phyloP scores from a whole-genome alignment of 352 stramenopile species.

The Globisporangium uncinulatum region DNA sequence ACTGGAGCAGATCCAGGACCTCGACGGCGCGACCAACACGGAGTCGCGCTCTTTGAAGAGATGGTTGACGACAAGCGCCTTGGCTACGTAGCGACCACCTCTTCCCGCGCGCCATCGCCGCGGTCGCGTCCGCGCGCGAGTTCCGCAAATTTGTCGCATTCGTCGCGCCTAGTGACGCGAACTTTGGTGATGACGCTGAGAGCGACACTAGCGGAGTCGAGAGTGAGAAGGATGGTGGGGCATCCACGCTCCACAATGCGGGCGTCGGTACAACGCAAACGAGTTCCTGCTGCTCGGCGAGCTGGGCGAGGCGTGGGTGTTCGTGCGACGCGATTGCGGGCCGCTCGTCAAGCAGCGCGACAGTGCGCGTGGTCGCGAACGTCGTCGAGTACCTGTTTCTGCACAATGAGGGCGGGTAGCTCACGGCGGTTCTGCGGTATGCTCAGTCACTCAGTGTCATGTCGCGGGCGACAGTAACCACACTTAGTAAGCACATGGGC shows the following conservation, averaged over 20 bases:
- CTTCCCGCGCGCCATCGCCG: slow-evolving; percentile 48
- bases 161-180: slow-evolving; percentile 26
- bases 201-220: too few relatives aligned
- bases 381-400: slow-evolving; percentile 42
- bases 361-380: slow-evolving; percentile 26
- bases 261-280: slow-evolving; percentile 53
- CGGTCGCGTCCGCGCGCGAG: slow-evolving; percentile 44
- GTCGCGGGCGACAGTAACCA: too few relatives aligned
- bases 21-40: slow-evolving; percentile 22
- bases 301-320: slow-evolving; percentile 26
- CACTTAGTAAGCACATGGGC: too few relatives aligned
- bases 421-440: slow-evolving; percentile 29
- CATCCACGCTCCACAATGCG: slow-evolving; percentile 23
- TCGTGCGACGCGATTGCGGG: slow-evolving; percentile 32
- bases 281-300: slow-evolving; percentile 46
- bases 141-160: slow-evolving; percentile 38
- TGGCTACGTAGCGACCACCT: slow-evolving; percentile 22
- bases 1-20: slow-evolving; percentile 35
- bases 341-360: slow-evolving; percentile 18
- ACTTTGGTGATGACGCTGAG: slow-evolving; percentile 1
- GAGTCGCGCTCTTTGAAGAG: slow-evolving; percentile 52
- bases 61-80: slow-evolving; percentile 49
- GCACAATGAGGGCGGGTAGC: slow-evolving; percentile 25
- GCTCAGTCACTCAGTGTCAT: slow-evolving; percentile 25
- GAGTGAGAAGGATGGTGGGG: too few relatives aligned